Evolutionary conservation across 164 flowering plant species (phyloP).

Genomic region (Pachysandra terminalis): DNA sequence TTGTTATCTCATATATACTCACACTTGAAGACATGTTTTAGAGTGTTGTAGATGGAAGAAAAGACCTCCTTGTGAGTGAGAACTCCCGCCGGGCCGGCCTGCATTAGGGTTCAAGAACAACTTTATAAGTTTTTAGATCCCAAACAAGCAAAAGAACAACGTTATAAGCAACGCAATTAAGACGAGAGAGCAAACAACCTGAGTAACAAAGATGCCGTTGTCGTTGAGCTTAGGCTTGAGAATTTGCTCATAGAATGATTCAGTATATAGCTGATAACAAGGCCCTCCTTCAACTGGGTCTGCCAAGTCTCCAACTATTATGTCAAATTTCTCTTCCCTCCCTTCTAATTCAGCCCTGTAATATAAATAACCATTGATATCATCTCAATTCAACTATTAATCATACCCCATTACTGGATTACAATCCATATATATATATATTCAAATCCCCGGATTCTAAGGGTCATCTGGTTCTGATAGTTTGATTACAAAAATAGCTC

Average conservation of each 20-base stretch:
- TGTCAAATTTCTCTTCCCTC: conserved; percentile 60
- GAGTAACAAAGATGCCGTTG: conserved; percentile 87
- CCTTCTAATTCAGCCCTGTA: conserved; percentile 60
- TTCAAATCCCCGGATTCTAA: too few species aligned
- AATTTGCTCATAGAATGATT: conserved; percentile 65
- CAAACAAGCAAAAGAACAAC: too few species aligned
- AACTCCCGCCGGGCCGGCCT: conserved; percentile 97
- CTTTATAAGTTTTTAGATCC: too few species aligned
- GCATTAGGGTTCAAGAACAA: too few species aligned
- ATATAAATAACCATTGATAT: too few species aligned
- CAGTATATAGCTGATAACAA: conserved; percentile 82
- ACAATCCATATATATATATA: too few species aligned
- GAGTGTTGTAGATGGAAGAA: conserved; percentile 84
- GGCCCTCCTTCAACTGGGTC: conserved; percentile 93
- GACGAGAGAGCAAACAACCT: conserved; percentile 51
- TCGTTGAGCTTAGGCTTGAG: conserved; percentile 78
- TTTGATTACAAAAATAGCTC: too few species aligned
- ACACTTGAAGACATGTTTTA: conserved; percentile 87
- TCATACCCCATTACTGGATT: too few species aligned
- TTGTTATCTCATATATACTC: too few species aligned
- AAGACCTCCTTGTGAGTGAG: conserved; percentile 89
- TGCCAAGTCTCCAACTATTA: conserved; percentile 83
- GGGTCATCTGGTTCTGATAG: too few species aligned
- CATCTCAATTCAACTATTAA: too few species aligned
- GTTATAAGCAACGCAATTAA: too few species aligned